Evolutionary conservation across 2,329 filamentous ascomycete genomes (phyloP), one percentile per base, ranked within the genome.

Genomic region (Neonectria ditissima): DNA sequence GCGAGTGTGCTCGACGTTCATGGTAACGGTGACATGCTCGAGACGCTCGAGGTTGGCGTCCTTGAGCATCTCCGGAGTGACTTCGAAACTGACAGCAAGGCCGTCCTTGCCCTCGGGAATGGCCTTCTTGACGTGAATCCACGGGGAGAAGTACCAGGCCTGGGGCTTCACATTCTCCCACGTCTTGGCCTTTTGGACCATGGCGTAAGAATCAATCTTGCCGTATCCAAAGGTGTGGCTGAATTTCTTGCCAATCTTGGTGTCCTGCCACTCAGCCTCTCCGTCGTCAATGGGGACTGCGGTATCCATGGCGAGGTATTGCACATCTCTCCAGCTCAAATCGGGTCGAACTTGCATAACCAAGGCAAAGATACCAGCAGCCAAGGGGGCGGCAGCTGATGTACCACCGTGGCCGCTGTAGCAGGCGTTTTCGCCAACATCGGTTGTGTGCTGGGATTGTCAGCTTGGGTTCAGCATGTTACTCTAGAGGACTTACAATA

Each of bases 141-240:
- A 97, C 0, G 96, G 95, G 13, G 94, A 97, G 78, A 91, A 94
- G 78, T 87, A 94, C 95, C 96, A 99, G 6, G 94, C 91, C 79
- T 99, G 96, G 9, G 96, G 95, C 80, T 98, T 98, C 68, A 98
- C 94, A 20, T 90, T 86, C 69, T 93, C 84, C 90, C 93, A 98
- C 1, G 85, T 88, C 82, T 93, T 97, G 59, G 96, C 94, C 58
- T 86, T 88, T 74, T 97, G 91, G 16, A 99, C 92, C 54, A 97
- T 87, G 16, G 88, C 87, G 75, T 91, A 97, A 0, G 92, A 92
- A 77, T 99, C 96, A 41, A 98, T 87, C 81, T 97, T 98, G 75
- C 96, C 96, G 74, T 97, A 99, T 45, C 95, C 96, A 80, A 92
- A 99, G 50, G 93, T 93, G 77, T 99, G 96, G 76, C 94, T 97